Evolutionary conservation across 768 basidiomycete species (phyloP).

Genomic region (Daedalea quercina): DNA sequence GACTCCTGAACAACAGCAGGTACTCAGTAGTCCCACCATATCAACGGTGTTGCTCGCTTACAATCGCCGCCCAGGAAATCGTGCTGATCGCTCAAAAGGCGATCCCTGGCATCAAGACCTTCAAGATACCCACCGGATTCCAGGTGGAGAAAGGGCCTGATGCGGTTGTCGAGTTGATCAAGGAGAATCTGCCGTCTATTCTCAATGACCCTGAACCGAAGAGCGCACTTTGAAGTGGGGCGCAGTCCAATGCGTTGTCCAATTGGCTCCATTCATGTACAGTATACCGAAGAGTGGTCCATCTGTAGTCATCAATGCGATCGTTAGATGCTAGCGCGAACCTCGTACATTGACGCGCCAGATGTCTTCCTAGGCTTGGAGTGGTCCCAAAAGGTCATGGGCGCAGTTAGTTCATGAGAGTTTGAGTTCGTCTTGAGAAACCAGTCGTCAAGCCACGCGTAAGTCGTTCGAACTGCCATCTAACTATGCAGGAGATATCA

Average conservation of each 20-base stretch:
- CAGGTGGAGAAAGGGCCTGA: conserved; percentile 15
- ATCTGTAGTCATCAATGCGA: background rate
- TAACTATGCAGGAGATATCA: too few species aligned
- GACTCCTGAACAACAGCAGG: conserved; percentile 15
- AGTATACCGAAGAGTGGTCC: too few species aligned
- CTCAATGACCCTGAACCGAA: background rate
- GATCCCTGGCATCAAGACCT: conserved; percentile 12
- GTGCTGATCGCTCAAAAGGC: conserved; percentile 13
- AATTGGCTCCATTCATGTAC: too few species aligned
- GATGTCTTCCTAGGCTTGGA: too few species aligned
- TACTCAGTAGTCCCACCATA: background rate
- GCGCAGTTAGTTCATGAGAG: too few species aligned
- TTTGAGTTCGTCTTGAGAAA: too few species aligned
- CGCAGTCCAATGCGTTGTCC: too few species aligned
- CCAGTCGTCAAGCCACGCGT: too few species aligned
- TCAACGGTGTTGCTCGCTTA: background rate
- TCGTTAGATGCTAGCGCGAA: too few species aligned
- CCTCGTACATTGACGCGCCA: too few species aligned
- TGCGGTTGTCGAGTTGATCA: conserved; percentile 14
- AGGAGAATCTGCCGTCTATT: conserved; percentile 12
- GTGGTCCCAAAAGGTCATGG: too few species aligned
- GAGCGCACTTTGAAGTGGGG: background rate
- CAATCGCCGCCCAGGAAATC: conserved; percentile 6
- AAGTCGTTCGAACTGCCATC: too few species aligned
- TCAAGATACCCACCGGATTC: conserved; percentile 12